These are phyloP conservation scores for Crotalaria pallida DNA, from an alignment of 306 rosid species.

Conservation along the genomic window DNA sequence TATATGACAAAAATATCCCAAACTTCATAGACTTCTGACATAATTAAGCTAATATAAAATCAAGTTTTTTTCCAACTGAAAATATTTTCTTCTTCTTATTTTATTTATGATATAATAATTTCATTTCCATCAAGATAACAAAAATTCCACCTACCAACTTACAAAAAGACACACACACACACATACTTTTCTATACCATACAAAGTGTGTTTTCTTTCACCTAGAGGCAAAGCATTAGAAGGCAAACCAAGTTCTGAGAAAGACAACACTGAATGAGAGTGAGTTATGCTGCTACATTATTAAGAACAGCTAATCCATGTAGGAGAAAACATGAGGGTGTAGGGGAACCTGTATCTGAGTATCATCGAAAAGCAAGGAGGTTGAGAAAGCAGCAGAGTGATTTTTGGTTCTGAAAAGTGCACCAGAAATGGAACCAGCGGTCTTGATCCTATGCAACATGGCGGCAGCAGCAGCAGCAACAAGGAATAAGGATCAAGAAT, in stretches of 20 bases:
- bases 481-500: too few species aligned
- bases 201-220: neutral
- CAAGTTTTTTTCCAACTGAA: too few species aligned
- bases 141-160: too few species aligned
- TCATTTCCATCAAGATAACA: neutral
- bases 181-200: neutral
- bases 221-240: too few species aligned
- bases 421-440: conserved; percentile 30
- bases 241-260: too few species aligned
- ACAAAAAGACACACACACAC: too few species aligned
- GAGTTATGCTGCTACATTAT: too few species aligned
- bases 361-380: conserved; percentile 78
- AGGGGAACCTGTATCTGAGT: conserved; percentile 79
- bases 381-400: conserved; percentile 51
- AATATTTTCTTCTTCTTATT: too few species aligned
- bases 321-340: neutral
- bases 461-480: neutral
- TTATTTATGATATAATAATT: neutral
- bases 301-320: neutral
- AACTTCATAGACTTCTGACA: too few species aligned
- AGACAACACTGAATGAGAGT: too few species aligned
- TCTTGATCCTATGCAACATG: conserved; percentile 57
- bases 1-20: too few species aligned
- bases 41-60: too few species aligned
- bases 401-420: conserved; percentile 29